A percentile compares a stretch with the other conserved stretches of the same genome.
These are phyloP conservation scores for Kalaharituber pfeilii DNA, from an alignment of 2,329 filamentous ascomycete genomes.

Conservation along the genomic window DNA sequence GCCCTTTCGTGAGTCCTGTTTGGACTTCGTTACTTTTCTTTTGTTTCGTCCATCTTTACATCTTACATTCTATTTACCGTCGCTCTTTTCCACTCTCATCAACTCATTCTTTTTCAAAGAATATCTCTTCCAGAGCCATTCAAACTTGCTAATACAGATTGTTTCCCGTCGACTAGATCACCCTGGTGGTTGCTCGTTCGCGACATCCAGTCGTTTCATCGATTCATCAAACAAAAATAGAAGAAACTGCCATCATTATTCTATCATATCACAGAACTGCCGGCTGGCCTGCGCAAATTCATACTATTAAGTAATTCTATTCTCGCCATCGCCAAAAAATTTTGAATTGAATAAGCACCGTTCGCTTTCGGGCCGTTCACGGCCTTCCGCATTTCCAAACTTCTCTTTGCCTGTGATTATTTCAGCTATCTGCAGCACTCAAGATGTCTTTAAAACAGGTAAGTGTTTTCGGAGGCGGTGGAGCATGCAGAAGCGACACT, in stretches of 20 bases:
- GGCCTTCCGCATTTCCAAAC: not conserved
- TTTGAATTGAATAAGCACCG: not conserved
- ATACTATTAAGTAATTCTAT: no score
- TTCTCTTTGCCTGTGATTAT: not conserved
- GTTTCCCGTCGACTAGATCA: not conserved
- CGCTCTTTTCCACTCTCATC: not conserved
- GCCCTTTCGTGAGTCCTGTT: not conserved
- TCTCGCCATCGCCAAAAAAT: not conserved
- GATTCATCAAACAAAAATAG: no score
- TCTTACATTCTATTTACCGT: not conserved
- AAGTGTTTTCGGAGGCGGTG: conserved; percentile 15
- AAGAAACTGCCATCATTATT: no score
- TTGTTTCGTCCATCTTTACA: not conserved
- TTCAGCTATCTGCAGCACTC: no score
- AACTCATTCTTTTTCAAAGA: not conserved
- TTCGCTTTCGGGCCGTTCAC: no score
- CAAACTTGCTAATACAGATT: not conserved
- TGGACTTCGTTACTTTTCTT: conserved; percentile 9
- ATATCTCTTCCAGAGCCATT: not conserved
- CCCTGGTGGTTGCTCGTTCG: not conserved
- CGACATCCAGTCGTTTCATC: not conserved
- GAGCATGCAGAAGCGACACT: not conserved
- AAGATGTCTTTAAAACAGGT: conserved; percentile 32
- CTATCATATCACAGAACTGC: no score
- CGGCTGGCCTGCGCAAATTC: no score